Base-by-base conservation (phyloP, 371 early-diverging fungal genomes). In the Mucor piriformis region DNA sequence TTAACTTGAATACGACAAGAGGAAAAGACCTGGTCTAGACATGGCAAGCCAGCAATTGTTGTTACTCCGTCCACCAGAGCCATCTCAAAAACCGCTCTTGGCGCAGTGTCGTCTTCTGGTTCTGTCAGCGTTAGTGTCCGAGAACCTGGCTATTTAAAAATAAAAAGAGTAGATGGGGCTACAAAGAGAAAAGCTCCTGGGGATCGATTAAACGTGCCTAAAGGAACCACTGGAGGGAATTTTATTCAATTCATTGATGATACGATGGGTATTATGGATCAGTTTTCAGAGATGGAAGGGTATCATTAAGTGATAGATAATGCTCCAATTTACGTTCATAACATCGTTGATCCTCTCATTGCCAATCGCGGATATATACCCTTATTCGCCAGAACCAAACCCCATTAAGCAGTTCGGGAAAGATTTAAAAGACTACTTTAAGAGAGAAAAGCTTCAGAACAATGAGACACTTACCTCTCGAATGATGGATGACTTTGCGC, bases 241-340 rank as follows among this genome's bases (percentile, higher is more conserved):
- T 61, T 40, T 50, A 38, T 61, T 32, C 61, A 61, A 16, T 61
- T 61, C 18, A 42, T 61, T 24, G 50, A 11, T 25, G 61, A 42
- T 32, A 61, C 55, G 20, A 54, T 61, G 55, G 55, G 55, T 54
- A 61, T 61, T 34, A 61, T 61, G 61, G 61, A 61, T 12, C 37
- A 50, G 13, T 46, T 61, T 48, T 48, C 61, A 35, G 37, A 49
- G 13, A 48, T 61, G 54, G 54, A 38, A 48, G 54, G 48, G 8
- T 52, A 24, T 46, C 47, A 52, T 44, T 16, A 16, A 40, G 54
- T 54, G 16, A 61, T 54, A 54, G 49, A 61, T 49, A 53, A 54
- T 49, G 54, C 61, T 53, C 53, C 49, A 2, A 54, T 49, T 40
- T 47, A 59, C 40, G 24, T 24, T 29, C 29, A 48, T 53, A 40